Evolutionary conservation across 495 filamentous ascomycete genomes (phyloP).

Genomic region (Thozetella sp.): DNA sequence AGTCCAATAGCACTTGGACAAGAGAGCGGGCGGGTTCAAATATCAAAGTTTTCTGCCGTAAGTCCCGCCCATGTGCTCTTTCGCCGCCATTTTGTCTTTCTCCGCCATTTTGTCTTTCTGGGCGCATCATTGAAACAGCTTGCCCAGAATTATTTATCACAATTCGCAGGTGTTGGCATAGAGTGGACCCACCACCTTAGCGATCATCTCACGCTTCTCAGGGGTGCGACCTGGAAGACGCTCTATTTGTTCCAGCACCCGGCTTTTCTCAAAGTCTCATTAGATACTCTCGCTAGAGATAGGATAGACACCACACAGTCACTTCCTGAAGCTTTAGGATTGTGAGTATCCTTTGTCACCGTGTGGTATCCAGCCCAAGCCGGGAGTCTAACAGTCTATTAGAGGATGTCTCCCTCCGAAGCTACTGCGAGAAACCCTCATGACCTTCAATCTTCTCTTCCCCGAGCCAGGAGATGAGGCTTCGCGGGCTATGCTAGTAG

Average conservation of each 20-base stretch:
- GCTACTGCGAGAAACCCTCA: slow-evolving; percentile 10
- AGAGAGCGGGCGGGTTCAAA: neutral
- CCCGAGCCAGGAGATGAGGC: neutral
- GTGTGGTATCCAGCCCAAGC: too few relatives aligned
- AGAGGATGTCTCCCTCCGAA: slow-evolving; percentile 13
- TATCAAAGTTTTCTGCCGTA: slow-evolving; percentile 8
- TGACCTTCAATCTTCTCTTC: slow-evolving; percentile 8
- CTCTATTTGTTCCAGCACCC: slow-evolving; percentile 10
- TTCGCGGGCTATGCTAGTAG: slow-evolving; percentile 4
- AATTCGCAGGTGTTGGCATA: neutral
- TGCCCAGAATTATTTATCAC: slow-evolving; percentile 2
- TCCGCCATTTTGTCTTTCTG: too few relatives aligned
- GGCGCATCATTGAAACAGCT: too few relatives aligned
- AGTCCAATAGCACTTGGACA: neutral
- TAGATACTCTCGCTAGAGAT: slow-evolving; percentile 2
- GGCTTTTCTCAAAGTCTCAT: slow-evolving; percentile 4
- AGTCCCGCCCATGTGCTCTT: too few relatives aligned
- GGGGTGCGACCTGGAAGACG: slow-evolving; percentile 5
- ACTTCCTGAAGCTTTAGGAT: slow-evolving; percentile 2
- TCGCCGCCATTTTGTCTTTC: too few relatives aligned
- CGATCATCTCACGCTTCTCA: slow-evolving; percentile 7
- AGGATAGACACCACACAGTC: neutral
- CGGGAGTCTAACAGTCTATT: too few relatives aligned
- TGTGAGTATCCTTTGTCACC: too few relatives aligned
- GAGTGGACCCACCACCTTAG: slow-evolving; percentile 8